Percentiles rank a stretch among this genome's conserved stretches.
These are phyloP conservation scores for Fusarium algeriense DNA, from an alignment of 2,329 filamentous ascomycete genomes.

Conservation along the genomic window DNA sequence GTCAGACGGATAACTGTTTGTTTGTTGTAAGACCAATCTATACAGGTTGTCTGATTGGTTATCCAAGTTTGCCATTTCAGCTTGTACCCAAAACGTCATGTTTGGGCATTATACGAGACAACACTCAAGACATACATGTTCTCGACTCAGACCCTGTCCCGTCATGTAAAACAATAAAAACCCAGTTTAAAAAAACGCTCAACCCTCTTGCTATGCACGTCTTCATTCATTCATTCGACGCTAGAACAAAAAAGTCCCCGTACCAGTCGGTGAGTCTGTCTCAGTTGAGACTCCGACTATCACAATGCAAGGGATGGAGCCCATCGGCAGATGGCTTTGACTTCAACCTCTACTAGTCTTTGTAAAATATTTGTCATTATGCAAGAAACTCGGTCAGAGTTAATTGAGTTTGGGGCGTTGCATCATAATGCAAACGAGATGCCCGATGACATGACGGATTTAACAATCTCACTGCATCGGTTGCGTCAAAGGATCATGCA, in stretches of 20 bases:
- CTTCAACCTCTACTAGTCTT: background rate
- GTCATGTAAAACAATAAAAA: background rate
- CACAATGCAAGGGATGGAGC: constrained; percentile 29
- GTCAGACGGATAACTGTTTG: background rate
- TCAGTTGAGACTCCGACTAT: constrained; percentile 22
- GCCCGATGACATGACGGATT: background rate
- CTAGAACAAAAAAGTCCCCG: constrained; percentile 22
- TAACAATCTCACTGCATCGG: background rate
- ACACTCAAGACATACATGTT: background rate
- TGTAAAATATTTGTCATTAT: background rate
- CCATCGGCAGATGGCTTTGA: background rate
- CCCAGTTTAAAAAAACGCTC: background rate
- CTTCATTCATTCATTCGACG: constrained; percentile 6
- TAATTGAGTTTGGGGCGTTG: background rate
- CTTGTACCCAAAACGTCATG: background rate
- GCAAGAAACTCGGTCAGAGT: background rate
- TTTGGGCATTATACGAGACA: background rate
- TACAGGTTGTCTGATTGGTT: background rate
- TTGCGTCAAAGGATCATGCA: constrained; percentile 4
- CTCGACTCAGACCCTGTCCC: background rate
- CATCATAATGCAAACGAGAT: background rate
- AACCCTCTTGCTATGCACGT: background rate
- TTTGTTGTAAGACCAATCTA: background rate
- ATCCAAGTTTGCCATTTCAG: background rate
- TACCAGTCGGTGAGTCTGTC: constrained; percentile 28